Evolutionary conservation across 2,329 filamentous ascomycete genomes (phyloP), one percentile per base, ranked within the genome.

Genomic region (Apiospora malaysiana): DNA sequence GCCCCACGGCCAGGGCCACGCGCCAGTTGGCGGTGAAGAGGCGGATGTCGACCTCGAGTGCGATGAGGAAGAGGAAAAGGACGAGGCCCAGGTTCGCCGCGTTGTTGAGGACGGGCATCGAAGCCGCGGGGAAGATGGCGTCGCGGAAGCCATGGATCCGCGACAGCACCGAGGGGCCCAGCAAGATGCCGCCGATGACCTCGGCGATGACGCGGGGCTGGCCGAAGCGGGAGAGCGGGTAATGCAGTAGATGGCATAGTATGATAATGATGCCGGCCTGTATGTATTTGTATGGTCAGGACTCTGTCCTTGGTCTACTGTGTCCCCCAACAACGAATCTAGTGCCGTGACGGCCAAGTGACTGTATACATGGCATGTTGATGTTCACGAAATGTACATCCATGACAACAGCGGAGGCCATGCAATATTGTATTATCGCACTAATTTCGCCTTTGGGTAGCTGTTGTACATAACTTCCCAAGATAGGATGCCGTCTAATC

Each of bases 171-270:
- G 92, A 93, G 0, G 92, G 92, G 21, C 92, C 92, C 1, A 94
- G 84, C 47, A 94, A 79, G 74, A 94, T 92, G 68, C 92, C 92
- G 40, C 90, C 92, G 70, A 94, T 89, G 70, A 94, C 92, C 83
- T 94, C 92, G 63, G 92, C 91, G 74, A 94, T 94, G 71, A 94
- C 92, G 70, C 91, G 88, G 72, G 92, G 92, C 77, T 94, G 92
- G 71, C 90, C 89, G 47, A 94, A 83, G 73, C 89, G 90, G 70
- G 90, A 91, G 4, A 94, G 85, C 51, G 92, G 92, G 79, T 87
- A 93, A 78, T 94, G 91, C 49, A 94, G 85, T 51, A 92, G 80
- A 56, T 91, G 90, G 76, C 91, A 93, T 80, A 94, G 88, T 71
- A 93, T 87, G 75, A 94, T 90, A 76, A 94, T 94, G 69, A 94